Conservation (phyloP, 371 early-diverging fungal genomes). For the Zychaea mexicana region DNA sequence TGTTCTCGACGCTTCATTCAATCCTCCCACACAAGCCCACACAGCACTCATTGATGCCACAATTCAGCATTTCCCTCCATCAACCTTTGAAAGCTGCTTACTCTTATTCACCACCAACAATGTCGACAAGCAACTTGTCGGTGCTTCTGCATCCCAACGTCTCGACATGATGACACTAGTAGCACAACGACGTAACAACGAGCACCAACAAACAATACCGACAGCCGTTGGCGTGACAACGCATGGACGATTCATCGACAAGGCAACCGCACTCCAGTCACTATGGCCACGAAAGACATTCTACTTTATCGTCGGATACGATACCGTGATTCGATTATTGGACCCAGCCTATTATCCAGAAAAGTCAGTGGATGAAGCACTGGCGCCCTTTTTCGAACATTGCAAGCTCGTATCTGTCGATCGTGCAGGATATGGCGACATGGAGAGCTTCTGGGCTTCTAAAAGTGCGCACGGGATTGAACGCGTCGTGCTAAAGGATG, state of each 20-base stretch:
- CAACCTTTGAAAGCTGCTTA: slow-evolving; percentile 43
- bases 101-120: slow-evolving; percentile 61
- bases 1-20: slow-evolving; percentile 69
- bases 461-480: slow-evolving; percentile 9
- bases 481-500: slow-evolving; percentile 21
- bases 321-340: slow-evolving; percentile 61
- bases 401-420: slow-evolving; percentile 53
- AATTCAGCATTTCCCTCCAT: slow-evolving; percentile 17
- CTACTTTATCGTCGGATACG: slow-evolving; percentile 67
- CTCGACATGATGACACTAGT: slow-evolving; percentile 59
- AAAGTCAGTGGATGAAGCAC: slow-evolving; percentile 29
- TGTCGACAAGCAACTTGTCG: slow-evolving; percentile 58
- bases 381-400: slow-evolving; percentile 53
- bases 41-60: slow-evolving; percentile 36
- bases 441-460: slow-evolving; percentile 26
- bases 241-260: slow-evolving; percentile 64
- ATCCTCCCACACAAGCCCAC: slow-evolving; percentile 70
- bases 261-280: slow-evolving; percentile 38
- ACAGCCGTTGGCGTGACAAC: slow-evolving; percentile 53
- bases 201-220: not conserved
- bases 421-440: slow-evolving; percentile 32
- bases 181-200: too few species aligned
- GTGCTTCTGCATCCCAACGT: slow-evolving; percentile 50
- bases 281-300: slow-evolving; percentile 10
- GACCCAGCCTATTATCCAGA: slow-evolving; percentile 63